phyloP scores from a whole-genome alignment of 108 stramenopile genomes.

The Mediolabrus comicus region DNA sequence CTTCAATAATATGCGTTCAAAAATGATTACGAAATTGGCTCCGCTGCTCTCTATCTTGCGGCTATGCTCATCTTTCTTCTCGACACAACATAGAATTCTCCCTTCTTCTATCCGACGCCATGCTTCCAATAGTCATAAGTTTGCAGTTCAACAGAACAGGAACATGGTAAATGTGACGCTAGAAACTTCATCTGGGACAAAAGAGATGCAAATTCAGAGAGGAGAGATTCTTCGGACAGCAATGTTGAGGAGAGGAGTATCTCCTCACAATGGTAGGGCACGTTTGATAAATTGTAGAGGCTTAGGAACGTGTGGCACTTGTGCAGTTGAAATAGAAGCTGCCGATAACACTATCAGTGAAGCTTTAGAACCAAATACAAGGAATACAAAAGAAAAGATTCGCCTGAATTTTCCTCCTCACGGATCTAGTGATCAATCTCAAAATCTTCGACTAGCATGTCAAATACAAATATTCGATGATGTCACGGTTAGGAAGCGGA shows the following conservation, averaged over 20 bases:
- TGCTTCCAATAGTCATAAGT: neutral
- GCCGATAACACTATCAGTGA: neutral
- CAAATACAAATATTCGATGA: slow-evolving; percentile 57
- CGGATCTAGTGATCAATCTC: slow-evolving; percentile 23
- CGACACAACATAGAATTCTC: neutral
- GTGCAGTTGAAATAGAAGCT: slow-evolving; percentile 58
- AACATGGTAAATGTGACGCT: slow-evolving; percentile 7
- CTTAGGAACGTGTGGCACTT: slow-evolving; percentile 71
- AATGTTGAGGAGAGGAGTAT: slow-evolving; percentile 36
- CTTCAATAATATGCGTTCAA: no score
- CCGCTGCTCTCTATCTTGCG: neutral
- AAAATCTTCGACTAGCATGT: slow-evolving; percentile 57
- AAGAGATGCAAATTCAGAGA: slow-evolving; percentile 27
- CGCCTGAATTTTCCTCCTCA: slow-evolving; percentile 65
- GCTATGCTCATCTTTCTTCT: neutral
- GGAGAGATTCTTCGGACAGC: slow-evolving; percentile 63
- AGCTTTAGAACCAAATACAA: slow-evolving; percentile 36
- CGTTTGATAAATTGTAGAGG: slow-evolving; percentile 71
- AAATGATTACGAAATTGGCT: neutral
- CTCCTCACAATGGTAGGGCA: slow-evolving; percentile 62
- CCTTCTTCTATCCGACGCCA: neutral
- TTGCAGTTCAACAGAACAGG: neutral
- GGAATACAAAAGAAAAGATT: slow-evolving; percentile 43
- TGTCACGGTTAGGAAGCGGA: slow-evolving; percentile 46
- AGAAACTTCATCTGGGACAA: slow-evolving; percentile 23